Conservation (phyloP, 257 asterid species). For the Solanum rostratum region DNA sequence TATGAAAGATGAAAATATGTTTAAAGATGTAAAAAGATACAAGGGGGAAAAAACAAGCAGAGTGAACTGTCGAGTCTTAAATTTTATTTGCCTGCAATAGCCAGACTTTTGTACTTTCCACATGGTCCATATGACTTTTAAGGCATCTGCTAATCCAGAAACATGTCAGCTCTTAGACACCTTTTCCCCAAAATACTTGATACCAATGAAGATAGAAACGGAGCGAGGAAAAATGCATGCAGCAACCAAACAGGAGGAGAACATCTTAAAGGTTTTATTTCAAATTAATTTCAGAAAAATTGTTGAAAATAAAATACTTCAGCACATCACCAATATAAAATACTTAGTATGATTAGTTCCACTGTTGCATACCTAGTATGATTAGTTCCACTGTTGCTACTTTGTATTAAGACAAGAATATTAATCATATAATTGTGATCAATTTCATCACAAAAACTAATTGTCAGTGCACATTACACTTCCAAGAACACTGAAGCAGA, state of each 20-base stretch:
- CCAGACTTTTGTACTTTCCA: neutral
- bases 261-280: neutral
- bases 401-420: neutral
- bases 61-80: neutral
- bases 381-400: neutral
- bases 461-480: too few species aligned
- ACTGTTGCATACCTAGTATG: neutral
- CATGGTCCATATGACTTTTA: neutral
- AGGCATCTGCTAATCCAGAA: neutral
- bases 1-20: neutral
- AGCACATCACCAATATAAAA: neutral
- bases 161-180: neutral
- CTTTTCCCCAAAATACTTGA: neutral
- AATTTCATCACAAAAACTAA: neutral
- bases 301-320: neutral
- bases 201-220: neutral
- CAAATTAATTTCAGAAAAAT: neutral
- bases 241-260: neutral
- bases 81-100: neutral
- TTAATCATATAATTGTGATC: neutral
- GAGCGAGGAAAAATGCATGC: neutral
- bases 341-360: neutral
- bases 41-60: neutral
- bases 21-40: neutral
- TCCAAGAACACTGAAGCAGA: neutral